phyloP scores from a whole-genome alignment of 179 eudicot species.

The Gypsophila paniculata region DNA sequence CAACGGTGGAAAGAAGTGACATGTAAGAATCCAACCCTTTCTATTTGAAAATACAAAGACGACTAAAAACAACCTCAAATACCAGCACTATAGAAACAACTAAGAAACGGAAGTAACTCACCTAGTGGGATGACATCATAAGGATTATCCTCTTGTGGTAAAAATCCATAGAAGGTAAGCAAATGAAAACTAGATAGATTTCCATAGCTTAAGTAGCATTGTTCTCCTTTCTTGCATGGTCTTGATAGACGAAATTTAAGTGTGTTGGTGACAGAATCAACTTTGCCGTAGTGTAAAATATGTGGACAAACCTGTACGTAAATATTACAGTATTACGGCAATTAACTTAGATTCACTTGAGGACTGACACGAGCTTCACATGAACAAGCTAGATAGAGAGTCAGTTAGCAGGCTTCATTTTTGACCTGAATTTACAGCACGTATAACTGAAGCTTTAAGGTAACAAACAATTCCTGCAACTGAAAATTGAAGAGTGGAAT shows the following conservation, averaged over 20 bases:
- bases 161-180: constrained; percentile 82
- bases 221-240: constrained; percentile 77
- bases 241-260: constrained; percentile 73
- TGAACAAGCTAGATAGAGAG: neutral
- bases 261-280: constrained; percentile 56
- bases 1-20: too few species aligned
- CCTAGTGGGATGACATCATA: constrained; percentile 82
- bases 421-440: neutral
- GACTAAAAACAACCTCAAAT: too few species aligned
- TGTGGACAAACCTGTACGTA: constrained; percentile 67
- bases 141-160: constrained; percentile 63
- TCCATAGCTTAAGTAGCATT: constrained; percentile 89
- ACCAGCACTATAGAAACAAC: neutral
- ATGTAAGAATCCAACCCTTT: neutral
- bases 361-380: neutral
- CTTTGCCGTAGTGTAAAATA: constrained; percentile 71
- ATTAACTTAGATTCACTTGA: neutral
- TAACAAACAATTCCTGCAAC: neutral
- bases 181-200: constrained; percentile 80
- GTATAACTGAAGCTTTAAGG: neutral
- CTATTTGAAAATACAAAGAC: neutral
- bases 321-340: constrained; percentile 7
- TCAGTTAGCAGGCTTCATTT: neutral
- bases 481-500: neutral
- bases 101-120: constrained; percentile 25